Evolutionary conservation across 371 early-diverging fungal species (phyloP).

Genomic region (Mortierella sp.): DNA sequence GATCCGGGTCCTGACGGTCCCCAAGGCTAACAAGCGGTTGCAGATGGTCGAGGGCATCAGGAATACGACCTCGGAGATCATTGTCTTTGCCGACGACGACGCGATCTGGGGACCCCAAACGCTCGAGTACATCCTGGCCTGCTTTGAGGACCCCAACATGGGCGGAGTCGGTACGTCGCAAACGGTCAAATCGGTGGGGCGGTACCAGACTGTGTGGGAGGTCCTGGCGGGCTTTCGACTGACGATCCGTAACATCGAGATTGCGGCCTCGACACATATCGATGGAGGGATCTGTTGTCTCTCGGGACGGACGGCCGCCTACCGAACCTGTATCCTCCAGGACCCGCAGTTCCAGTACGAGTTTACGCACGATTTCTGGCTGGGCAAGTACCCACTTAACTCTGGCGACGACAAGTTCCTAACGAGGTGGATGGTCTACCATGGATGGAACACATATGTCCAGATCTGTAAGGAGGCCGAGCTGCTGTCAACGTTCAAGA

Average conservation of each 20-base stretch:
- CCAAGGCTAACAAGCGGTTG: conserved; percentile 75
- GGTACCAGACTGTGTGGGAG: conserved; percentile 79
- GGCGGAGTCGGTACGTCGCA: conserved; percentile 86
- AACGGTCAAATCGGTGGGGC: conserved; percentile 69
- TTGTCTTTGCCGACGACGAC: conserved; percentile 84
- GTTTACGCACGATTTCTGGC: conserved; percentile 82
- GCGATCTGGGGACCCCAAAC: conserved; percentile 77
- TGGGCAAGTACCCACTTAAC: conserved; percentile 78
- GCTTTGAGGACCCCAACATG: conserved; percentile 80
- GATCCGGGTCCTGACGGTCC: conserved; percentile 67
- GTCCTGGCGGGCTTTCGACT: conserved; percentile 80
- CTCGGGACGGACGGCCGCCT: conserved; percentile 85
- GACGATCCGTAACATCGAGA: conserved; percentile 81
- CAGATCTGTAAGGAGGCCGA: conserved; percentile 83
- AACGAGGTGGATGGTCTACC: conserved; percentile 83
- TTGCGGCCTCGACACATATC: conserved; percentile 82
- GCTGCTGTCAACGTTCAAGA: conserved; percentile 80
- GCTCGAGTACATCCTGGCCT: conserved; percentile 77
- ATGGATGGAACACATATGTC: conserved; percentile 79
- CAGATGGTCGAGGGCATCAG: conserved; percentile 83
- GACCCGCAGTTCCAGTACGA: conserved; percentile 79
- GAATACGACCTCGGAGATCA: conserved; percentile 73
- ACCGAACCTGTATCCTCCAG: conserved; percentile 79
- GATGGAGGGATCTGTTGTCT: conserved; percentile 85
- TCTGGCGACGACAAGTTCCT: conserved; percentile 86